Evolutionary conservation across 164 flowering plant genomes (phyloP), one percentile per base, ranked within the genome.

Genomic region (Liquidambar formosana): DNA sequence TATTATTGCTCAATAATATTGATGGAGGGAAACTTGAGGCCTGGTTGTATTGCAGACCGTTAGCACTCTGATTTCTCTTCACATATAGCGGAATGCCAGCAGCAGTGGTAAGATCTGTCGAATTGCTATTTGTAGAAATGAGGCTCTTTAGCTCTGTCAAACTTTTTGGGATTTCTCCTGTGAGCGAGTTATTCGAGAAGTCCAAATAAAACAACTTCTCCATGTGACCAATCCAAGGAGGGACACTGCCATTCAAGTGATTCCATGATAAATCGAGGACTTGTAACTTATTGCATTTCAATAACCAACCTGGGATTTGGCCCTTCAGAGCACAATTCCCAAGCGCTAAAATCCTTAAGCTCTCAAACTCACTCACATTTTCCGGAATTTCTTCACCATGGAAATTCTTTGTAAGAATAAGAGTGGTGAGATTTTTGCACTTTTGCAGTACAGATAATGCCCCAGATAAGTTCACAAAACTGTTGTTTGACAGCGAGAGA

Each of bases 221-320:
- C 89, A 89, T 78, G 72, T 78, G 66, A 51, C 92, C 93, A 66
- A 91, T 78, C 92, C 94, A 88, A 3, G 79, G 58, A 54, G 98
- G 98, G 58, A 93, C 85, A 49, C 65, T 63, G 12, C 96, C 98
- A 65, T 65, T 64, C 58, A 93, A 70, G 49, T 48, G 84, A 68
- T 93, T 93, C 96, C 93, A 91, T 1, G 97, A 93, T 75, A 93
- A 71, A 79, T 91, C 98, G 51, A 93, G 82, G 25, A 91, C 86
- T 67, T 82, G 69, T 58, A 93, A 72, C 75, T 75, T 85, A 57
- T 53, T 67, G 75, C 90, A 84, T 33, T 62, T 76, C 59, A 49
- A 33, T 69, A 91, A 69, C 97, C 97, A 91, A 44, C 10, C 5
- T 1, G 96, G 98, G 25, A 91, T 80, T 59, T 72, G 74, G 44